Conservation (phyloP, 1,284 basidiomycete genomes). For the Apiotrichum veenhuisii region DNA sequence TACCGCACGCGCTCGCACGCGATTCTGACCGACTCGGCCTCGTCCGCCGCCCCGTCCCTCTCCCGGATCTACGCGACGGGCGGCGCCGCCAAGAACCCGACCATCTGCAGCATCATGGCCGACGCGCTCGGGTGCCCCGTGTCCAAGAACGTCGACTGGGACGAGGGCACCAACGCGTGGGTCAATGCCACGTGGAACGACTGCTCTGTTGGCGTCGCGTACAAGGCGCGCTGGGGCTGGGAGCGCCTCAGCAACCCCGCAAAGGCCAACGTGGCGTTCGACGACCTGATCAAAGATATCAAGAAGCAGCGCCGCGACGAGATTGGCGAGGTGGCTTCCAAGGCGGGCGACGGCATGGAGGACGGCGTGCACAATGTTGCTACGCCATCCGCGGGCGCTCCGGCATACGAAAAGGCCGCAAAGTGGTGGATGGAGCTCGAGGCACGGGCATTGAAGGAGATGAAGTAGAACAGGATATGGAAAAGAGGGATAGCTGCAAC, state of each 20-base stretch:
- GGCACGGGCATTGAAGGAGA: conserved; percentile 19
- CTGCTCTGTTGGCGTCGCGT: conserved; percentile 46
- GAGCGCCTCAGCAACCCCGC: conserved; percentile 20
- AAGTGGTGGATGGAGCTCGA: conserved; percentile 33
- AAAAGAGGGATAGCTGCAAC: too few species aligned
- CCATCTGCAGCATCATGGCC: conserved; percentile 70
- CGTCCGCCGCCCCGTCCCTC: conserved; percentile 55
- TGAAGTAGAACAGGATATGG: too few species aligned
- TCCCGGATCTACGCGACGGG: conserved; percentile 72
- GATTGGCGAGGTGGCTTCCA: conserved; percentile 26
- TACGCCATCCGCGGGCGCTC: conserved; percentile 16
- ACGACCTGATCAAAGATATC: conserved; percentile 16
- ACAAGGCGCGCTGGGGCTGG: conserved; percentile 47
- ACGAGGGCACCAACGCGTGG: conserved; percentile 22
- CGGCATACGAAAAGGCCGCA: conserved; percentile 25
- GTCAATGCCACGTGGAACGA: conserved; percentile 40
- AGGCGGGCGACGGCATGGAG: conserved; percentile 18
- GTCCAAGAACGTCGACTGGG: conserved; percentile 48
- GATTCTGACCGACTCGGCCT: conserved; percentile 66
- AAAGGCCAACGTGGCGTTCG: conserved; percentile 6
- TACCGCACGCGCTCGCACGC: conserved; percentile 36
- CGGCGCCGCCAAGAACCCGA: conserved; percentile 70
- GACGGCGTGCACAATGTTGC: conserved; percentile 36
- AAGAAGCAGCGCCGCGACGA: conserved; percentile 25
- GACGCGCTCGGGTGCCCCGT: conserved; percentile 73